Evolutionary conservation across 1,284 basidiomycete species (phyloP), one percentile per base, ranked within the genome.

Genomic region (Ustilago trichophora): DNA sequence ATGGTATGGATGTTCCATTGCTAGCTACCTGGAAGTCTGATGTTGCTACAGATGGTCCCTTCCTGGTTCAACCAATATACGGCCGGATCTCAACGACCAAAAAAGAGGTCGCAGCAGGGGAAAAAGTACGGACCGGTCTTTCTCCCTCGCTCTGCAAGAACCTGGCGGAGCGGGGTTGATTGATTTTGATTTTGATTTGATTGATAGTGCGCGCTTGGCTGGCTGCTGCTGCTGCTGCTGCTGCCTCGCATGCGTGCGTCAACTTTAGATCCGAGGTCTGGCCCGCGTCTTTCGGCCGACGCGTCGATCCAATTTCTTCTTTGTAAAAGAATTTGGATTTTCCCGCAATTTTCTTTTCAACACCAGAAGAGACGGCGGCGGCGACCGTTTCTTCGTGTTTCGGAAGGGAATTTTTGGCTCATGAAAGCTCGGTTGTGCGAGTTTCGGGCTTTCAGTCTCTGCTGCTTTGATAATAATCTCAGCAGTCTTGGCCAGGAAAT

Each of bases 391-490:
- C 33, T 42, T 50, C 40, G 7, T 29, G 27, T 13, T 29, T 29
- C 27, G 7, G 7, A 13, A 13, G 8, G 27, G 27, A 32, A n/a
- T 19, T 29, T 22, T 24, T 43, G 34, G 27, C 50, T 32, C 37
- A 31, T 58, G 48, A 58, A 58, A 58, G 42, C 44, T 58, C 48
- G 37, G 24, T 37, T 51, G 48, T 31, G 37, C 41, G 35, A 46
- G 16, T 31, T 31, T 47, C 43, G 36, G 55, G 48, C 48, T 45
- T 51, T 42, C 48, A 51, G 32, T 24, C 5, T 6, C n/a, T 10
- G 16, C 16, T 47, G 56, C 43, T 59, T 59, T 59, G 56, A 52
- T 59, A 59, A 58, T 58, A 27, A 33, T 48, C 29, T 11, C 22
- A 34, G 24, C 34, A 35, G 44, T 24, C 35, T 19, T 4, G 9